These are phyloP conservation scores for Aureobasidium uvarum DNA, from an alignment of 2,329 filamentous ascomycete species.

Conservation along the genomic window DNA sequence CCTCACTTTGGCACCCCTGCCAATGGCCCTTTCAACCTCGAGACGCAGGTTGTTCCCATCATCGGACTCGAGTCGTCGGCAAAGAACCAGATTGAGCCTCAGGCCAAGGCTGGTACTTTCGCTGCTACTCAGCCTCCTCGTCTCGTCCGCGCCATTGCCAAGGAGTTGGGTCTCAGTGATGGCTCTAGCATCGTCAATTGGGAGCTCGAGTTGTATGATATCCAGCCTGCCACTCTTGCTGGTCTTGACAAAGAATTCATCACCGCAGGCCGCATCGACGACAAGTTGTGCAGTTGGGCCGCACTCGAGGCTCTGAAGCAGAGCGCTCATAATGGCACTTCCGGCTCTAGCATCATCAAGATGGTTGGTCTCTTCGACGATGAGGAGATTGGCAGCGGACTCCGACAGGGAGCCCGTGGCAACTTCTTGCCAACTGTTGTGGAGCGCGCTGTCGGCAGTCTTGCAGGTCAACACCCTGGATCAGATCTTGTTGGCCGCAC, in stretches of 20 bases:
- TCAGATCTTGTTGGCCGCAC: conserved; percentile 70
- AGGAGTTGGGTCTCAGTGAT: conserved; percentile 70
- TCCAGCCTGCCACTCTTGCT: conserved; percentile 76
- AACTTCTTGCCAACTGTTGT: conserved; percentile 84
- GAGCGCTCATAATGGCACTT: conserved; percentile 53
- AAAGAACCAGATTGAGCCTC: conserved; percentile 40
- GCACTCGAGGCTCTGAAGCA: conserved; percentile 77
- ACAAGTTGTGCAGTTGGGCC: conserved; percentile 95
- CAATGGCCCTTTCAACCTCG: conserved; percentile 68
- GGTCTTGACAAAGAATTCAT: conserved; percentile 92
- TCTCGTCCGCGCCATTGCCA: conserved; percentile 78
- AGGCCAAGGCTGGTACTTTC: conserved; percentile 62
- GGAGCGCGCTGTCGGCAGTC: conserved; percentile 74
- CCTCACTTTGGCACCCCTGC: conserved; percentile 83
- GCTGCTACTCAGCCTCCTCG: conserved; percentile 78
- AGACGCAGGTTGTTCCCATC: conserved; percentile 93
- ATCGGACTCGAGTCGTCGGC: conserved; percentile 76
- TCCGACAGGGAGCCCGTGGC: conserved; percentile 83
- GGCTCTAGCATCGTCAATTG: conserved; percentile 76
- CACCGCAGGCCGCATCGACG: conserved; percentile 91
- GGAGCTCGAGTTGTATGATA: conserved; percentile 95
- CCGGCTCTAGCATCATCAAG: conserved; percentile 68
- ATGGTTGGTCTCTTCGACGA: conserved; percentile 94
- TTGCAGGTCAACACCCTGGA: conserved; percentile 48
- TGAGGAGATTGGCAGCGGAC: conserved; percentile 89